A percentile compares a stretch with the other conserved stretches of the same genome.
phyloP scores from a whole-genome alignment of 1,139 yeast species.

The Diutina catenulata region DNA sequence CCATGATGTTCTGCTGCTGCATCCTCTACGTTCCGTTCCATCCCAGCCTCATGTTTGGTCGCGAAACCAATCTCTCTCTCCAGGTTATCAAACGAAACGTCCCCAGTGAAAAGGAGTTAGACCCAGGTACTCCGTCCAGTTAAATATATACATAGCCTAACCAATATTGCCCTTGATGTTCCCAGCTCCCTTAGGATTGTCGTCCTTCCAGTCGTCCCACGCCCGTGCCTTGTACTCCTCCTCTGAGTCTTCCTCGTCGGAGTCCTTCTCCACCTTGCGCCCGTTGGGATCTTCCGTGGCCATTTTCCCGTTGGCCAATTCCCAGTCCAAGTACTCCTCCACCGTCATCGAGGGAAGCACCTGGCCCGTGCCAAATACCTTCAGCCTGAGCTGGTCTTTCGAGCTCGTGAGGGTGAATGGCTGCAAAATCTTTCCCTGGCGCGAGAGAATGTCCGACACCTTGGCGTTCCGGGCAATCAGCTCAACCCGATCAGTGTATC shows the following conservation, averaged over 20 bases:
- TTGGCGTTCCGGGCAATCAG: slow-evolving; percentile 19
- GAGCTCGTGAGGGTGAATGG: slow-evolving; percentile 72
- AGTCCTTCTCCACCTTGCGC: slow-evolving; percentile 14
- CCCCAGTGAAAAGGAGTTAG: neutral
- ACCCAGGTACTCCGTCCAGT: too few relatives aligned
- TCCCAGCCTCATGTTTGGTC: slow-evolving; percentile 18
- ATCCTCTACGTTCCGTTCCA: slow-evolving; percentile 14
- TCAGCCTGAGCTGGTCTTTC: slow-evolving; percentile 43
- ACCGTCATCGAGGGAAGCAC: slow-evolving; percentile 89
- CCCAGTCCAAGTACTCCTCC: slow-evolving; percentile 83
- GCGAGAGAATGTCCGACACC: slow-evolving; percentile 34
- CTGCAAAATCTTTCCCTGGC: slow-evolving; percentile 64
- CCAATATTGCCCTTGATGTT: slow-evolving; percentile 41
- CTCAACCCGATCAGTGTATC: slow-evolving; percentile 47
- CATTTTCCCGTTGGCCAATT: slow-evolving; percentile 75
- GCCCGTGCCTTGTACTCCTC: slow-evolving; percentile 50
- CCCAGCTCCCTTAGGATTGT: slow-evolving; percentile 79
- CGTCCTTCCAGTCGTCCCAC: slow-evolving; percentile 93
- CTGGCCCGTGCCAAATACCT: slow-evolving; percentile 89
- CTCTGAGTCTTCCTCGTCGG: slow-evolving; percentile 28
- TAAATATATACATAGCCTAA: too few relatives aligned
- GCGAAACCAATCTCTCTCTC: slow-evolving; percentile 8
- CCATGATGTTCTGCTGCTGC: slow-evolving; percentile 14
- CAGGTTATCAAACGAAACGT: neutral
- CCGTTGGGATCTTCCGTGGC: slow-evolving; percentile 36